These are phyloP conservation scores for Solidago caesia DNA, from an alignment of 129 eudicot genomes.

Conservation along the genomic window DNA sequence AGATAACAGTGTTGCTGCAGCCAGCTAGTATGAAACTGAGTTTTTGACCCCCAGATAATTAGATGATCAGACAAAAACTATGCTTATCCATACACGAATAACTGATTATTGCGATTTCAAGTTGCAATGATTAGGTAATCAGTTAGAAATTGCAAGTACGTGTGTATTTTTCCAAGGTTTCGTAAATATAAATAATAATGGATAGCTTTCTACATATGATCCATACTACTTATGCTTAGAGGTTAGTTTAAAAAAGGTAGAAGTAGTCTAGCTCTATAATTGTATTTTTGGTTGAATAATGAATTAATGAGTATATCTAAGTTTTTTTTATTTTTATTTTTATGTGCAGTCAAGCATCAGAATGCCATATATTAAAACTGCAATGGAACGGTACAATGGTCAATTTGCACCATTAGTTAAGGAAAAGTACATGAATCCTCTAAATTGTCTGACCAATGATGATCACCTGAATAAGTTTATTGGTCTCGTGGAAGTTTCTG, in stretches of 20 bases:
- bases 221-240: neutral
- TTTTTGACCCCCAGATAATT: neutral
- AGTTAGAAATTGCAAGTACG: neutral
- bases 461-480: conserved; percentile 75
- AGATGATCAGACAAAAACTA: neutral
- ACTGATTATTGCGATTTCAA: neutral
- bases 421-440: conserved; percentile 56
- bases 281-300: conserved; percentile 4
- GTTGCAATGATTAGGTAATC: neutral
- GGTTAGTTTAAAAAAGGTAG: neutral
- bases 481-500: conserved; percentile 83
- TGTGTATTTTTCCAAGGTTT: neutral
- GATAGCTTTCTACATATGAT: neutral
- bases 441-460: conserved; percentile 59
- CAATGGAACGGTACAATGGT: conserved; percentile 78
- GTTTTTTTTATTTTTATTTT: neutral
- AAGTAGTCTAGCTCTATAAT: neutral
- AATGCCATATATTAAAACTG: conserved; percentile 73
- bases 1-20: neutral
- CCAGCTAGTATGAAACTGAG: neutral
- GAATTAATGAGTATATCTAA: neutral
- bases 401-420: conserved; percentile 66
- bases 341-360: conserved; percentile 84
- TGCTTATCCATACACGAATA: neutral
- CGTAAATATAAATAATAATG: neutral